These are phyloP conservation scores for Phytophthora megakarya DNA, from an alignment of 352 stramenopile genomes.

Conservation along the genomic window DNA sequence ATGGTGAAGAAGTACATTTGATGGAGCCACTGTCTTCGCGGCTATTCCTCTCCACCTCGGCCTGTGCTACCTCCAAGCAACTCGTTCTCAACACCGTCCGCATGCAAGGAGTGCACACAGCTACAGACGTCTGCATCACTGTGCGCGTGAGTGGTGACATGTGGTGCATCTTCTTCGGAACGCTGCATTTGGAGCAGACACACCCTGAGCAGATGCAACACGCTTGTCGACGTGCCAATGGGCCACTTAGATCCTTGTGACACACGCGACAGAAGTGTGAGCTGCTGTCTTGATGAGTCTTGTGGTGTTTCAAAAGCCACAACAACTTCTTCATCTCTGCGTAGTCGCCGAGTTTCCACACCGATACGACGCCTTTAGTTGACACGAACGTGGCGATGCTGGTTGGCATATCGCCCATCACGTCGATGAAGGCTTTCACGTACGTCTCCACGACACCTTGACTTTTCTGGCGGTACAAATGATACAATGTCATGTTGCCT, in stretches of 20 bases:
- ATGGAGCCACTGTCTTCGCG: conserved; percentile 19
- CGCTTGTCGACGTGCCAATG: conserved; percentile 17
- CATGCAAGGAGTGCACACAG: conserved; percentile 39
- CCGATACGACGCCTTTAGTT: conserved; percentile 38
- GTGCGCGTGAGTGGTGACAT: conserved; percentile 37
- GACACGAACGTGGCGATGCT: conserved; percentile 34
- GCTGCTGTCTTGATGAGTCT: conserved; percentile 10
- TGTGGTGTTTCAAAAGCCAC: conserved; percentile 37
- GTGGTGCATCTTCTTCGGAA: conserved; percentile 35
- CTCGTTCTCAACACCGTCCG: conserved; percentile 27
- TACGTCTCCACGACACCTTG: conserved; percentile 44
- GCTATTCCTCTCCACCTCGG: conserved; percentile 13
- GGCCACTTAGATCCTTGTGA: conserved; percentile 23
- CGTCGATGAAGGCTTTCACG: conserved; percentile 42
- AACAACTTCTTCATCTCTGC: conserved; percentile 44
- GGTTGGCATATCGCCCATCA: conserved; percentile 42
- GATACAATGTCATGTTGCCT: conserved; percentile 56
- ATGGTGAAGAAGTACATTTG: conserved; percentile 24
- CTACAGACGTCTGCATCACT: conserved; percentile 29
- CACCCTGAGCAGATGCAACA: conserved; percentile 35
- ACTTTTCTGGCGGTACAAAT: conserved; percentile 50
- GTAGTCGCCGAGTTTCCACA: conserved; percentile 43
- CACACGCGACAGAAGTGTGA: conserved; percentile 32
- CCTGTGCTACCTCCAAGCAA: conserved; percentile 28
- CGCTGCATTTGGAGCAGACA: conserved; percentile 33